Percentiles rank a stretch among this genome's conserved stretches.
Conservation (phyloP, 73 alveolate genomes). For the Paramecium primaurelia region DNA sequence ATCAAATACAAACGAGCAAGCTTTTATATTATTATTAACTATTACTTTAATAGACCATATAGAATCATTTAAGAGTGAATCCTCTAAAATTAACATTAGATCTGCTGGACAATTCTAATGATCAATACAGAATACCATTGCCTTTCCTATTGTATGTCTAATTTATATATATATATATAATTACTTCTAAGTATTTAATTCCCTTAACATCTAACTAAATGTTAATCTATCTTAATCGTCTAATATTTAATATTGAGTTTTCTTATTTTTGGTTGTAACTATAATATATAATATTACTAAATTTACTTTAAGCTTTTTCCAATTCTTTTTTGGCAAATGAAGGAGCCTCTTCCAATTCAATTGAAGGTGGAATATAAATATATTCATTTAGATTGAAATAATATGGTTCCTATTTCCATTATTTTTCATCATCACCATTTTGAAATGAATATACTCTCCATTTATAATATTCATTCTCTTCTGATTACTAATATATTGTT, state of each 20-base stretch:
- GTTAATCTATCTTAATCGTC: constrained; percentile 33
- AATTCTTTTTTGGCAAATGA: constrained; percentile 21
- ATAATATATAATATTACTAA: not conserved
- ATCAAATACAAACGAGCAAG: constrained; percentile 25
- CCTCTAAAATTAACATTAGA: constrained; percentile 11
- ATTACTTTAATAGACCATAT: not conserved
- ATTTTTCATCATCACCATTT: constrained; percentile 57
- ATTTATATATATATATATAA: not conserved
- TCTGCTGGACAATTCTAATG: constrained; percentile 52
- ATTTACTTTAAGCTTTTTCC: constrained; percentile 8
- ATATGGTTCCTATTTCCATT: constrained; percentile 56
- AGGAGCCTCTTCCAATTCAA: constrained; percentile 27
- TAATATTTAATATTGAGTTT: not conserved
- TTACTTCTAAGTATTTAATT: constrained; percentile 43
- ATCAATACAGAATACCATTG: constrained; percentile 58
- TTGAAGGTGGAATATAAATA: constrained; percentile 40
- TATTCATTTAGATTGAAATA: constrained; percentile 15
- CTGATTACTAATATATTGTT: not conserved
- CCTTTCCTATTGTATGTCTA: constrained; percentile 49
- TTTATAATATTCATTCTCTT: constrained; percentile 54
- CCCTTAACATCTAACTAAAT: not conserved
- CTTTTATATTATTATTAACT: not conserved
- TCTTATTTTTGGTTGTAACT: not conserved
- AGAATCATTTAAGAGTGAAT: not conserved
- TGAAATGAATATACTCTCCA: constrained; percentile 53